Conservation (phyloP, 257 asterid species). For the Capsicum chinense region DNA sequence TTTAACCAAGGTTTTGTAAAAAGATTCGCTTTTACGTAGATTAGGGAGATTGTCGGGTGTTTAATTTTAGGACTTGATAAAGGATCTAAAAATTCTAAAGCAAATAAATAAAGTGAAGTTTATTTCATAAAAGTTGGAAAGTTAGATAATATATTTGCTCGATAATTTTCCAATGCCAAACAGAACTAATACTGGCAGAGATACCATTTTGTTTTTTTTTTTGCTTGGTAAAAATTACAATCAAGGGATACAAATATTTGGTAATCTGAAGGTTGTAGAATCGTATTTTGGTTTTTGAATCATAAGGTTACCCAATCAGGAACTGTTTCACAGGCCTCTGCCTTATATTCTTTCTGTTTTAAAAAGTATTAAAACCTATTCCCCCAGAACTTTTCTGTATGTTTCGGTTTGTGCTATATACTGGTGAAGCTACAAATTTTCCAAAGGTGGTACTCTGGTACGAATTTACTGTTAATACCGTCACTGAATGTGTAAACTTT, state of each 20-base stretch:
- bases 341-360: conserved; percentile 20
- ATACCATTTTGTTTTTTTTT: neutral
- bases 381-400: neutral
- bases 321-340: neutral
- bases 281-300: neutral
- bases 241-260: neutral
- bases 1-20: neutral
- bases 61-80: neutral
- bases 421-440: neutral
- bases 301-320: neutral
- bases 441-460: neutral
- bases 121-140: neutral
- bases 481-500: neutral
- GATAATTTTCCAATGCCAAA: conserved; percentile 4
- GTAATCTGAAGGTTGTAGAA: neutral
- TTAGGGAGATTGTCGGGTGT: conserved; percentile 4
- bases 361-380: neutral
- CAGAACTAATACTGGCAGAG: neutral
- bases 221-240: neutral
- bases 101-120: neutral
- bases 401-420: neutral
- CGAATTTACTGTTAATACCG: neutral
- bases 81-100: conserved; percentile 10
- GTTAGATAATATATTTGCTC: neutral
- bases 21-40: neutral